Evolutionary conservation across 2,329 filamentous ascomycete genomes (phyloP).

Genomic region (Aspergillus brunneoviolaceus): DNA sequence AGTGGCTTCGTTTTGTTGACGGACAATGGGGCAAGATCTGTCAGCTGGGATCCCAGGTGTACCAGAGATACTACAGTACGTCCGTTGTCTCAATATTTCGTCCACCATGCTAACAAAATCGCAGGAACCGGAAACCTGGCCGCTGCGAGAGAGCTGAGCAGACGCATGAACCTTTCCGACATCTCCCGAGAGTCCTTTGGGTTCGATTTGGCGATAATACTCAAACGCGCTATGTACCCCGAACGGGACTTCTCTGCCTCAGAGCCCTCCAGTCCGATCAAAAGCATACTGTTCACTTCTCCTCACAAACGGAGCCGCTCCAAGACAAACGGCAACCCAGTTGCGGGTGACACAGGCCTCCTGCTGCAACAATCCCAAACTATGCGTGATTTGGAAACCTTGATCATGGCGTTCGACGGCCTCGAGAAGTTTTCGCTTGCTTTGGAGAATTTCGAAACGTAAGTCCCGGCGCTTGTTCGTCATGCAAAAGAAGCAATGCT

Average conservation of each 20-base stretch:
- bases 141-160: slow-evolving; percentile 56
- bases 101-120: slow-evolving; percentile 14
- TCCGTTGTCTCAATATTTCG: slow-evolving; percentile 21
- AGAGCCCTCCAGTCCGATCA: slow-evolving; percentile 34
- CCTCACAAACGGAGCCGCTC: slow-evolving; percentile 21
- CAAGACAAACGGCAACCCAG: neutral
- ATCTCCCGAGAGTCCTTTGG: slow-evolving; percentile 44
- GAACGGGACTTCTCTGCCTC: slow-evolving; percentile 23
- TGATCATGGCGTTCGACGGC: slow-evolving; percentile 65
- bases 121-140: slow-evolving; percentile 44
- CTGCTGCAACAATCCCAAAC: slow-evolving; percentile 54
- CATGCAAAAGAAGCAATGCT: slow-evolving; percentile 7
- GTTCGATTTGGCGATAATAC: slow-evolving; percentile 36
- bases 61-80: slow-evolving; percentile 82
- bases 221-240: slow-evolving; percentile 23
- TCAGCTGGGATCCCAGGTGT: slow-evolving; percentile 66
- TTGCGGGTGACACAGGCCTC: slow-evolving; percentile 15
- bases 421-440: slow-evolving; percentile 66
- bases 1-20: slow-evolving; percentile 79
- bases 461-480: slow-evolving; percentile 18
- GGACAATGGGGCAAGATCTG: slow-evolving; percentile 72
- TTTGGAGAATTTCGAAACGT: slow-evolving; percentile 48
- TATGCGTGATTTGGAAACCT: slow-evolving; percentile 67
- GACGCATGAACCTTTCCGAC: slow-evolving; percentile 51
- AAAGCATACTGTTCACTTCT: slow-evolving; percentile 27